phyloP scores from a whole-genome alignment of 2,329 filamentous ascomycete genomes.

The Ceratocystis huliohia region DNA sequence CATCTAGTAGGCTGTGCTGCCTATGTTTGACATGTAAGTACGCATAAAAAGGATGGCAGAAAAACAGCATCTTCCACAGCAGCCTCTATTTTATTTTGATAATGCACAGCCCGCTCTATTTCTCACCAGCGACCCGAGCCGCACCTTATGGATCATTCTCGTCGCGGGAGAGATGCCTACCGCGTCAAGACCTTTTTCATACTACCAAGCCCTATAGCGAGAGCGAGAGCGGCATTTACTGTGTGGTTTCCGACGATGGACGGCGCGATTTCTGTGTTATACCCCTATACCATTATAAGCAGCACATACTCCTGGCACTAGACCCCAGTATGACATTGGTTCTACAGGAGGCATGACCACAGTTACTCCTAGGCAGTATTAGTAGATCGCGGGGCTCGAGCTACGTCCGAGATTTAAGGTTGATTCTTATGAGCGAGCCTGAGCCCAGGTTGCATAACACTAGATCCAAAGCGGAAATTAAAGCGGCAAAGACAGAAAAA shows the following conservation, averaged over 20 bases:
- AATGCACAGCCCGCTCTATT: neutral
- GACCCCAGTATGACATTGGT: neutral
- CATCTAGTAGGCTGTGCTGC: no score
- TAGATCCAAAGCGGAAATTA: no score
- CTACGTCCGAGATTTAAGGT: no score
- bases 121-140: neutral
- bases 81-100: neutral
- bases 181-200: neutral
- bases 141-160: neutral
- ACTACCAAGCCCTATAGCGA: neutral
- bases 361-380: no score
- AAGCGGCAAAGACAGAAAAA: no score
- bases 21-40: no score
- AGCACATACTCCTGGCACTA: neutral
- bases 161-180: neutral
- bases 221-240: neutral
- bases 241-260: neutral
- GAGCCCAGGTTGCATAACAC: no score
- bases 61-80: neutral
- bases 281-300: neutral
- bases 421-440: no score
- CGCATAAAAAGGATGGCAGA: neutral
- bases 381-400: no score
- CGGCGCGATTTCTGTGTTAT: neutral
- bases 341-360: no score